phyloP scores from a whole-genome alignment of 192 early-diverging fungal species.

The Coemansia sp. region DNA sequence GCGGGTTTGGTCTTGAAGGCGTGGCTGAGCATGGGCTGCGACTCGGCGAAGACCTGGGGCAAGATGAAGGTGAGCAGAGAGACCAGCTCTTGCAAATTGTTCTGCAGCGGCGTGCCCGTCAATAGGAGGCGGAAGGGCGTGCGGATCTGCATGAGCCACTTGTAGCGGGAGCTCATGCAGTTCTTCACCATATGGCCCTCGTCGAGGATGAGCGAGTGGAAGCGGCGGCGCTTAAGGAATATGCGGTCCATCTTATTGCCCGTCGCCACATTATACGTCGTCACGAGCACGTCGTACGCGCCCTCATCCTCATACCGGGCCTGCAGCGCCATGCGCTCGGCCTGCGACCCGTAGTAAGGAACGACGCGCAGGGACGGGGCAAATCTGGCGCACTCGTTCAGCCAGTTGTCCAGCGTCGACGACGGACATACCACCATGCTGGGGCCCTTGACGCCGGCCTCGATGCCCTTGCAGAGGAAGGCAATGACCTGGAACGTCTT shows the following conservation, averaged over 20 bases:
- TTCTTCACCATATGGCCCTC: conserved; percentile 95
- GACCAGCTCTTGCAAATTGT: conserved; percentile 86
- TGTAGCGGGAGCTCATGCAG: conserved; percentile 73
- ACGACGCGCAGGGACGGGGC: conserved; percentile 60
- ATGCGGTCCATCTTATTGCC: conserved; percentile 66
- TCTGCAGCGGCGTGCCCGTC: conserved; percentile 86
- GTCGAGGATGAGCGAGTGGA: conserved; percentile 77
- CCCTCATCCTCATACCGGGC: conserved; percentile 55
- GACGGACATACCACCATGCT: conserved; percentile 84
- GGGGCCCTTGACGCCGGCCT: conserved; percentile 52
- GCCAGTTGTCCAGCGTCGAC: conserved; percentile 90
- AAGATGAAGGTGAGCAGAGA: conserved; percentile 85
- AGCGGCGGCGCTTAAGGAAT: conserved; percentile 67
- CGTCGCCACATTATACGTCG: conserved; percentile 80
- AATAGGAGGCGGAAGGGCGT: conserved; percentile 67
- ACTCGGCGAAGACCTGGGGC: conserved; percentile 71
- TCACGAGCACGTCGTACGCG: conserved; percentile 68
- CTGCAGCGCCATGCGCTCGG: conserved; percentile 58
- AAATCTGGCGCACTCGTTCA: conserved; percentile 78
- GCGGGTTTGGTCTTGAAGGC: conserved; percentile 44
- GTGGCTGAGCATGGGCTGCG: conserved; percentile 43
- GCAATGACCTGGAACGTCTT: conserved; percentile 91
- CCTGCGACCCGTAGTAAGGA: conserved; percentile 62
- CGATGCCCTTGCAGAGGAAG: conserved; percentile 61
- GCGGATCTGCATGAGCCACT: conserved; percentile 67